Evolutionary conservation across 2,329 filamentous ascomycete species (phyloP).

Genomic region (Trichoderma oligosporum): DNA sequence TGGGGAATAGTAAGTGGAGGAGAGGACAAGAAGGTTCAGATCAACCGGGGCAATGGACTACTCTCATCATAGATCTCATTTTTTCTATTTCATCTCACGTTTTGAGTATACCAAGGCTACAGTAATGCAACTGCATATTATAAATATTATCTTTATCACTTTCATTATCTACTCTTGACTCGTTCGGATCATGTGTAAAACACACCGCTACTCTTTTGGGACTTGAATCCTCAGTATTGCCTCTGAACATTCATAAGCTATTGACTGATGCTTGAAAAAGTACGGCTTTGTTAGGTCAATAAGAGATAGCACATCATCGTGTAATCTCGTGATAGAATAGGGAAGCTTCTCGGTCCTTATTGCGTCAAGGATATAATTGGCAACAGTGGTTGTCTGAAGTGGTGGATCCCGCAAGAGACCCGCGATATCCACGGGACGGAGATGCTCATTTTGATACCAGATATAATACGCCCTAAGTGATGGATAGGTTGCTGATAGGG

Average conservation of each 20-base stretch:
- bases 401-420: slow-evolving; percentile 58
- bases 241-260: background rate
- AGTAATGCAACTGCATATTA: background rate
- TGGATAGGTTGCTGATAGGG: slow-evolving; percentile 28
- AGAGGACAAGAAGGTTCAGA: slow-evolving; percentile 91
- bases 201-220: too few species aligned
- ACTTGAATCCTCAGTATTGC: too few species aligned
- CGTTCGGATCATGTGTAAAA: too few species aligned
- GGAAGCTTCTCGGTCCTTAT: slow-evolving; percentile 50
- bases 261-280: slow-evolving; percentile 11
- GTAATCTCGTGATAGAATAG: slow-evolving; percentile 45
- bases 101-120: slow-evolving; percentile 17
- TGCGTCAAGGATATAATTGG: slow-evolving; percentile 55
- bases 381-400: slow-evolving; percentile 53
- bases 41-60: slow-evolving; percentile 67
- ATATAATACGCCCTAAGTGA: slow-evolving; percentile 58
- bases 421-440: slow-evolving; percentile 50
- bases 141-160: background rate
- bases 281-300: slow-evolving; percentile 28
- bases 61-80: slow-evolving; percentile 35
- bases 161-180: background rate
- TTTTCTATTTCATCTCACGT: background rate
- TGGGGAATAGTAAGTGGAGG: slow-evolving; percentile 88
- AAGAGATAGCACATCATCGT: slow-evolving; percentile 40
- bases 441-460: slow-evolving; percentile 54